Evolutionary conservation across 1,139 yeast species (phyloP).

Genomic region (Schizosaccharomyces versatilis): DNA sequence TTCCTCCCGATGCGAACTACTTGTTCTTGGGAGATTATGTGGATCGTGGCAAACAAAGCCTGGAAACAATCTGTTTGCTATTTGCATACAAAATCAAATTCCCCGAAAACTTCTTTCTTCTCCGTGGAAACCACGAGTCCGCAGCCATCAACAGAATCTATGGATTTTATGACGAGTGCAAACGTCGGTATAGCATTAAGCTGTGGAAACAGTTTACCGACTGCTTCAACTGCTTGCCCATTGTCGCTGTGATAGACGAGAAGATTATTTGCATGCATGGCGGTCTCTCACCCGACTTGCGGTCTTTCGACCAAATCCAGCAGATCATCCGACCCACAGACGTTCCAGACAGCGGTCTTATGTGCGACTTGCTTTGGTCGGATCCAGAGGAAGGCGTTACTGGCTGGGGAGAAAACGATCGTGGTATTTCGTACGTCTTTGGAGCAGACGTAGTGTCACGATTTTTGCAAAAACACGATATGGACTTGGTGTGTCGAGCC

Average conservation of each 20-base stretch:
- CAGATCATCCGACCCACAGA: constrained; percentile 97
- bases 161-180: constrained; percentile 90
- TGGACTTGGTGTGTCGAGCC: constrained; percentile 93
- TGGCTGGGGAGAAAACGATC: constrained; percentile 95
- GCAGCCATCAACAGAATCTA: constrained; percentile 92
- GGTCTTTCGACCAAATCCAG: constrained; percentile 93
- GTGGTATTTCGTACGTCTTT: constrained; percentile 92
- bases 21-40: constrained; percentile 90
- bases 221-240: constrained; percentile 92
- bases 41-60: constrained; percentile 91
- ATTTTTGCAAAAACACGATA: constrained; percentile 82
- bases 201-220: constrained; percentile 96
- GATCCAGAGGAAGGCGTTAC: constrained; percentile 95
- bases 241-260: constrained; percentile 93
- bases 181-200: constrained; percentile 89
- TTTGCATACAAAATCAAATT: constrained; percentile 90
- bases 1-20: constrained; percentile 96
- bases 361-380: constrained; percentile 91
- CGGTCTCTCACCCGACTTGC: constrained; percentile 88
- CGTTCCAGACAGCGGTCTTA: constrained; percentile 56
- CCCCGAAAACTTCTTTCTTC: constrained; percentile 86
- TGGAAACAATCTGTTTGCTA: constrained; percentile 79
- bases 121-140: constrained; percentile 93
- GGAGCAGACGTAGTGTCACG: constrained; percentile 96
- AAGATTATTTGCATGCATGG: constrained; percentile 98